These are phyloP conservation scores for Monilinia fructigena DNA, from an alignment of 2,329 filamentous ascomycete species.

Conservation along the genomic window DNA sequence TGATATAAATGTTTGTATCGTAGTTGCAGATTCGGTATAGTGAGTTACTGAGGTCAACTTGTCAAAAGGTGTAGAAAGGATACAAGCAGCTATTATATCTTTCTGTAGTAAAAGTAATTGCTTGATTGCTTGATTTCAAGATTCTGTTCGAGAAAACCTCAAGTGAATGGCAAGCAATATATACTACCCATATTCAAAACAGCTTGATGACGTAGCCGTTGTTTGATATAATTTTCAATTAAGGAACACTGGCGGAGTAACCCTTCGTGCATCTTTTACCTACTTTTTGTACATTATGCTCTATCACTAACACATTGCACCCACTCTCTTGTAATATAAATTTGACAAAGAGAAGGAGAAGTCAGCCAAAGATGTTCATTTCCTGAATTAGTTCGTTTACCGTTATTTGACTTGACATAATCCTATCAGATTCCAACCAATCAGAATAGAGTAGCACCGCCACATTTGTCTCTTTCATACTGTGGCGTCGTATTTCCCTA, in stretches of 20 bases:
- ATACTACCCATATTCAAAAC: background rate
- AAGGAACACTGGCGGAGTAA: background rate
- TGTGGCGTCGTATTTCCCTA: background rate
- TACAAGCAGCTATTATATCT: background rate
- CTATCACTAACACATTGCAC: no score
- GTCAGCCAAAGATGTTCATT: constrained; percentile 3
- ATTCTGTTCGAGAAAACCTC: background rate
- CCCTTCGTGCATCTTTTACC: background rate
- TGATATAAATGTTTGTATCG: background rate
- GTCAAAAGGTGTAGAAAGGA: background rate
- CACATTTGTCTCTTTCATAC: background rate
- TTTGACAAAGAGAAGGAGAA: background rate
- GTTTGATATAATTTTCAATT: background rate
- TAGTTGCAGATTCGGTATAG: background rate
- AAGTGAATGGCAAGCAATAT: constrained; percentile 12
- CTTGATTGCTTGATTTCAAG: background rate
- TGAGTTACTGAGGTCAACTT: constrained; percentile 5
- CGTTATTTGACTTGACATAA: background rate
- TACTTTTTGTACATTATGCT: background rate
- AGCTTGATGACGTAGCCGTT: constrained; percentile 5
- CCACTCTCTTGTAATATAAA: background rate
- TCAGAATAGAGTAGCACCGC: background rate
- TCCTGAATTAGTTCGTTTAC: background rate
- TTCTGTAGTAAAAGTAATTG: background rate
- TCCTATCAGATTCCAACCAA: background rate